Base-by-base conservation (phyloP, 768 basidiomycete genomes). In the Kwoniella dendrophila region DNA sequence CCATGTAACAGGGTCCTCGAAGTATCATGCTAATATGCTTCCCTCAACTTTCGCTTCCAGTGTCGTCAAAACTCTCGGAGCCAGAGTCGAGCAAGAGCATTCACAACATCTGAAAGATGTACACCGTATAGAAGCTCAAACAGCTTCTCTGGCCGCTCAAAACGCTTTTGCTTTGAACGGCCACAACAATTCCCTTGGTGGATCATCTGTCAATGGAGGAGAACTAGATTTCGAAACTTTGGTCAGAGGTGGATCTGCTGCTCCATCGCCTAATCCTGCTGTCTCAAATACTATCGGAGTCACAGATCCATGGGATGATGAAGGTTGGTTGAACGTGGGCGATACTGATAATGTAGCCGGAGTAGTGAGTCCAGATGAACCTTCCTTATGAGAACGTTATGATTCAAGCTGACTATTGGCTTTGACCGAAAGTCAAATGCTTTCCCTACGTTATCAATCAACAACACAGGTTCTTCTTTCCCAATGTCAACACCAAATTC, bases 31-130 rank as follows among this genome's bases (percentile, higher is more conserved):
- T 22, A 14, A 5, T 43, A 20, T 22, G n/a, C 44, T 43, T 2
- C 41, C 26, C 11, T 45, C 4, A 12, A 14, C 53, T 1, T 30
- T 26, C 44, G 12, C 30, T 18, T 4, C 26, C 44, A 78, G 75
- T 22, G 79, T 80, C 11, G 82, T 83, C 72, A 80, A 81, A 59
- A 67, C 72, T 4, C 78, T 83, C 1, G 78, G 90, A 18, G 86
- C 90, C 27, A 87, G 95, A 7, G 94, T 99, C 10, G 92, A 97
- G 80, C 85, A 85, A 68, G 96, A 98, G 76, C 96, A 98, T 67
- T 83, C 88, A 60, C 90, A 92, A 71, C 95, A 93, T 77, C 82
- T 99, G 8, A 87, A 91, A 38, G 96, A 98, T 75, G 89, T 92
- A 1, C 92, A 93, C 67, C 84, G 94, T 30, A 82, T 94, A 22